Conservation (phyloP, 2,329 filamentous ascomycete genomes). For the Aquanectria penicillioides region DNA sequence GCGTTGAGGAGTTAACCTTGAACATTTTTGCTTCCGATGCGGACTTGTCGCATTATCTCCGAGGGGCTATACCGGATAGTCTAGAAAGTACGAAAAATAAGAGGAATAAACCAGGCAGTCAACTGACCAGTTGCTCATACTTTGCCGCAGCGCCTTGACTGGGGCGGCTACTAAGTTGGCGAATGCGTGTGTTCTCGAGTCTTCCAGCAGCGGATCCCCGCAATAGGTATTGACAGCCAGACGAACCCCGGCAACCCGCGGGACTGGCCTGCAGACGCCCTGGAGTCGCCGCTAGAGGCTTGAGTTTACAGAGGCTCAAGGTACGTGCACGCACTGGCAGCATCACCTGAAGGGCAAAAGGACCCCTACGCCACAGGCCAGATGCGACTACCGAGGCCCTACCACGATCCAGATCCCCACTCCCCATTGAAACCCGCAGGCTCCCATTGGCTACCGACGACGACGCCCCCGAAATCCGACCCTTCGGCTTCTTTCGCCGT, state of each 20-base stretch:
- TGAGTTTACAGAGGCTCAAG: too few relatives aligned
- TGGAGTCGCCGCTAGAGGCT: too few relatives aligned
- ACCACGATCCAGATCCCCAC: conserved; percentile 27
- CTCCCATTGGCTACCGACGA: conserved; percentile 41
- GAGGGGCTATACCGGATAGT: neutral
- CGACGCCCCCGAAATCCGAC: conserved; percentile 34
- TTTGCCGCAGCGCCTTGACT: neutral
- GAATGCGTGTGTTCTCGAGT: conserved; percentile 4
- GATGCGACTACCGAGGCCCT: conserved; percentile 24
- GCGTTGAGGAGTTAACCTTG: conserved; percentile 2
- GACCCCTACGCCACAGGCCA: conserved; percentile 4
- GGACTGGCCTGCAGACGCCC: too few relatives aligned
- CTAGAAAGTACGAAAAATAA: neutral
- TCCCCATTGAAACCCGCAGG: conserved; percentile 35
- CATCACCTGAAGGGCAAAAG: too few relatives aligned
- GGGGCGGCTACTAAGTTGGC: too few relatives aligned
- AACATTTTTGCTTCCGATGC: neutral
- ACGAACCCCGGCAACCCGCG: conserved; percentile 4
- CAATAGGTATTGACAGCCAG: too few relatives aligned
- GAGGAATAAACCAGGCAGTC: neutral
- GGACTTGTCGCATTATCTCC: neutral
- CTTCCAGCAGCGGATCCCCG: neutral
- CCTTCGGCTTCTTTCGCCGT: conserved; percentile 29
- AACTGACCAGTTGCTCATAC: neutral
- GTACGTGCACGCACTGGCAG: too few relatives aligned